Evolutionary conservation across 2,329 filamentous ascomycete genomes (phyloP), one percentile per base, ranked within the genome.

Genomic region (Parasarocladium wereldwijsianum): DNA sequence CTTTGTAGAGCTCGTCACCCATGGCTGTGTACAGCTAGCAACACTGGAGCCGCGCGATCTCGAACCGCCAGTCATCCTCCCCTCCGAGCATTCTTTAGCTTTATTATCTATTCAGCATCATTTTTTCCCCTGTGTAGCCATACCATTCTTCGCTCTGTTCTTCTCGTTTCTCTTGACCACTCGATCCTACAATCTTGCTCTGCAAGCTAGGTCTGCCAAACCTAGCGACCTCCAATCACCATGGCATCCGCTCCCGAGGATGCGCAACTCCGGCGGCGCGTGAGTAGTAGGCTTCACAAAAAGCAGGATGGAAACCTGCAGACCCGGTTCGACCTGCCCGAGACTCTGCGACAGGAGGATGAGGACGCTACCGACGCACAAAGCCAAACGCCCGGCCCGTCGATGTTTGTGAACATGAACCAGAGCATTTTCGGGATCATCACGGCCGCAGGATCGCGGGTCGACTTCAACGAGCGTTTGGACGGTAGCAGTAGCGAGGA

Each of bases 341-440:
- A 70, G 15, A 60, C 58, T 12, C 49, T 73, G 21, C 60, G 57
- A 43, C 57, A 66, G 34, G 55, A 55, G n/a, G 54, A 49, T 18
- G 63, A 66, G 26, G 60, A 69, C 40, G 60, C 66, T 21, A 53
- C 62, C 24, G 40, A 58, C 26, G 31, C 38, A 14, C 20, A 16
- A 24, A 52, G 53, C 4, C 52, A 60, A 3, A 49, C 43, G 7
- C 57, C 61, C 33, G 56, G 54, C 21, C 53, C 58, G 10, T 57
- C 62, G 38, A 60, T 67, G 49, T 64, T 67, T 34, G 60, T 71
- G 54, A 83, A 85, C 45, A 83, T 93, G 75, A 90, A 93, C 52
- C 86, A 93, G 61, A 92, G 83, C 39, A 76, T 96, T 32, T 93
- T 94, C 51, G 85, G 84, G 32, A 71, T 96, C 55, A 86, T 96